Evolutionary conservation across 768 basidiomycete species (phyloP).

Genomic region (Clitopilus hobsonii): DNA sequence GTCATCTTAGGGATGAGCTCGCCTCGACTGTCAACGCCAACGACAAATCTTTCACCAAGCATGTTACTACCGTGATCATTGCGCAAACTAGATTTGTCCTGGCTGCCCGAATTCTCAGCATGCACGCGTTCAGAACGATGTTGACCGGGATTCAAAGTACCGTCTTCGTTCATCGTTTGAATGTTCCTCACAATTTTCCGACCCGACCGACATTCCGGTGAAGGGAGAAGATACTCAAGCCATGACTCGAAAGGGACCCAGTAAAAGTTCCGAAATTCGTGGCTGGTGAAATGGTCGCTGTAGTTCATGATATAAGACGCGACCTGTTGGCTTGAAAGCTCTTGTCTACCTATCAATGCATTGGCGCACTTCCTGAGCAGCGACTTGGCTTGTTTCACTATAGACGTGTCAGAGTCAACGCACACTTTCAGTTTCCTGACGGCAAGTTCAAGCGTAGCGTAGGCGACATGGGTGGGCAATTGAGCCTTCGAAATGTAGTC

Average conservation of each 20-base stretch:
- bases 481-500: slow-evolving; percentile 44
- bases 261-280: slow-evolving; percentile 25
- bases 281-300: slow-evolving; percentile 33
- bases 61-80: too few species aligned
- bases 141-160: slow-evolving; percentile 8
- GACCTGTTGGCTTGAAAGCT: slow-evolving; percentile 34
- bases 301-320: slow-evolving; percentile 26
- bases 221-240: slow-evolving; percentile 10
- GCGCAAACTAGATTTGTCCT: too few species aligned
- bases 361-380: slow-evolving; percentile 32
- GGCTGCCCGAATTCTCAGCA: too few species aligned
- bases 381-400: slow-evolving; percentile 19
- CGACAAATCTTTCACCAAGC: too few species aligned
- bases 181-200: neutral
- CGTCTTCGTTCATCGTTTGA: neutral
- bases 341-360: slow-evolving; percentile 30
- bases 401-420: slow-evolving; percentile 12
- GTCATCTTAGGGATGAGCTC: too few species aligned
- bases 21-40: too few species aligned
- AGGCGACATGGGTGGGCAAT: slow-evolving; percentile 35
- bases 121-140: too few species aligned
- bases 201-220: neutral
- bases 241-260: slow-evolving; percentile 28
- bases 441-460: slow-evolving; percentile 30
- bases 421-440: slow-evolving; percentile 21